Base-by-base conservation (phyloP, 176 grass and related monocot species). In the Elymus sibiricus region DNA sequence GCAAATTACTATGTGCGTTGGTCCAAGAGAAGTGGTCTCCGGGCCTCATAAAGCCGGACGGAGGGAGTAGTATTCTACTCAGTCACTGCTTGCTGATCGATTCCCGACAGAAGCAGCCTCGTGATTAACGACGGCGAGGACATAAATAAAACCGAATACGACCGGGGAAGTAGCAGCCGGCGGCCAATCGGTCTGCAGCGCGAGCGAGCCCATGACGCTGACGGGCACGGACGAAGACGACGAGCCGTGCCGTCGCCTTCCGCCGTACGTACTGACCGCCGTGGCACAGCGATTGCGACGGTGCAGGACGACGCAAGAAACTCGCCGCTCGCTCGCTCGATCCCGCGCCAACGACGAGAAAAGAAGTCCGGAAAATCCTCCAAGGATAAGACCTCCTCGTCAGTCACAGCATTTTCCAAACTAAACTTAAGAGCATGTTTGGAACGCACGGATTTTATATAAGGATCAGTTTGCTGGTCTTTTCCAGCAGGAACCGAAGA, bases 121-220 rank as follows among this genome's bases (percentile, higher is more conserved):
- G 64, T 70, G 80, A 88, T 83, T 62, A 70, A 70, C 73, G 86
- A 83, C 63, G 37, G 49, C 38, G 64, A 58, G 21, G 26, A 88
- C 14, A 56, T 11, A 37, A 25, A 77, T 47, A 8, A 59, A 43
- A 68, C 56, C 49, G 39, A 26, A 9, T 11, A 2, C 37, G 0
- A 2, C 14, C 2, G 56, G 25, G 5, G 42, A 80, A 59, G 22
- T 3, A 7, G 1, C 29, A 63, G 27, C n/a, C 24, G 11, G 69
- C 69, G 42, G 34, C 11, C 17, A 22, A 58, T 58, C 55, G 19
- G 10, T 38, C 25, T n/a, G 51, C 46, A 19, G 62, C 4, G 53
- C 53, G 53, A 22, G 7, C 21, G 46, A 46, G 15, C 2, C 16
- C 59, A 13, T 11, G 85, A 62, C 11, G 3, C 55, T 25, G 65